Conservation (phyloP, 2,329 filamentous ascomycete species). For the Penicillium sclerotigenum region DNA sequence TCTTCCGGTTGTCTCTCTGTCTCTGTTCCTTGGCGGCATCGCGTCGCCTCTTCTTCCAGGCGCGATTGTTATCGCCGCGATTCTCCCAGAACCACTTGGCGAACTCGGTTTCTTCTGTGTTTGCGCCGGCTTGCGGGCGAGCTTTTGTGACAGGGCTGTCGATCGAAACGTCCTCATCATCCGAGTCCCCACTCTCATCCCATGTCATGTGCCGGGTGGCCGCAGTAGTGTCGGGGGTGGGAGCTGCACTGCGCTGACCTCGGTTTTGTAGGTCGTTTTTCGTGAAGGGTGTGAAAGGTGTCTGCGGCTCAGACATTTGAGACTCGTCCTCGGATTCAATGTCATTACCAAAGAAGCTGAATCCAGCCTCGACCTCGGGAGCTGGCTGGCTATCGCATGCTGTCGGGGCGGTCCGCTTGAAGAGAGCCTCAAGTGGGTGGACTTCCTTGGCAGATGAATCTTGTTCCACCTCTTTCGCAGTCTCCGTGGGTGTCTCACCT, state of each 20-base stretch:
- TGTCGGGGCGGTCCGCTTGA: conserved; percentile 64
- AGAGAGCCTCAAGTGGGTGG: conserved; percentile 88
- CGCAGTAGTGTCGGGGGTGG: conserved; percentile 89
- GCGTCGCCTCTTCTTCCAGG: conserved; percentile 54
- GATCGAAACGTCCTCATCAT: conserved; percentile 21
- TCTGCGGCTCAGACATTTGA: conserved; percentile 59
- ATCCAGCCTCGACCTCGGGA: conserved; percentile 55
- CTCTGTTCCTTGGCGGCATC: conserved; percentile 60
- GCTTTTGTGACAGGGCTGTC: conserved; percentile 27
- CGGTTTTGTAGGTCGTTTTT: conserved; percentile 69
- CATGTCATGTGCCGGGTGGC: conserved; percentile 48
- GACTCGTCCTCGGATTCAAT: conserved; percentile 50
- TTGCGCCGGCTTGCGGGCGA: conserved; percentile 3
- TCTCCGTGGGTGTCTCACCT: conserved; percentile 10
- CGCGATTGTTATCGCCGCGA: conserved; percentile 50
- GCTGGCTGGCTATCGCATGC: conserved; percentile 35
- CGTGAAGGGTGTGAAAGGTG: conserved; percentile 81
- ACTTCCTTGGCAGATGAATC: conserved; percentile 53
- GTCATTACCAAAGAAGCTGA: conserved; percentile 74
- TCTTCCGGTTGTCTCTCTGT: conserved; percentile 57
- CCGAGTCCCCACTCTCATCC: conserved; percentile 25
- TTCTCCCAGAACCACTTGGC: conserved; percentile 60
- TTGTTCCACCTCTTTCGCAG: conserved; percentile 7
- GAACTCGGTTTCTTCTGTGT: conserved; percentile 54
- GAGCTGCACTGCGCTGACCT: conserved; percentile 76